phyloP scores from a whole-genome alignment of 176 grass and related monocot species.

The Oryza longistaminata region DNA sequence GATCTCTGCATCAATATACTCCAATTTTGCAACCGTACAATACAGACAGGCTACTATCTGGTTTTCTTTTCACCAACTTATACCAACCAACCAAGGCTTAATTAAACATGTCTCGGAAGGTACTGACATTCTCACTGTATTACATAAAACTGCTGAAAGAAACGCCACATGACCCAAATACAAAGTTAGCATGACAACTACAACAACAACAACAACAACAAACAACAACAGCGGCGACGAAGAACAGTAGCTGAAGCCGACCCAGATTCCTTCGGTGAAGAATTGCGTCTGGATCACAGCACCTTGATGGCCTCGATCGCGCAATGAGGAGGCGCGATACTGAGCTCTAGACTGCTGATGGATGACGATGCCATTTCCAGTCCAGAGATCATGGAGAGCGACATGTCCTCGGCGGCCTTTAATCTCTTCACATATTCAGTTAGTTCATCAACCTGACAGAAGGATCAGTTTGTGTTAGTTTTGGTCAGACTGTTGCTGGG shows the following conservation, averaged over 20 bases:
- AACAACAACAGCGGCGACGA: not conserved
- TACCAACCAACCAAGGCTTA: conserved; percentile 10
- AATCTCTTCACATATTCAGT: conserved; percentile 2
- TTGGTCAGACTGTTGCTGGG: not conserved
- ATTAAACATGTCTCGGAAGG: conserved; percentile 22
- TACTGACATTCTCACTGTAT: conserved; percentile 20
- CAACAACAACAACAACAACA: not conserved
- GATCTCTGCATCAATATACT: conserved; percentile 3
- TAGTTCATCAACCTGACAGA: conserved; percentile 10
- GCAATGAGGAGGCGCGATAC: conserved; percentile 63
- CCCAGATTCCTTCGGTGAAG: not conserved
- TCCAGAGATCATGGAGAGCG: conserved; percentile 37
- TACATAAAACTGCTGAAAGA: conserved; percentile 29
- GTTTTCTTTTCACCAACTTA: conserved; percentile 28
- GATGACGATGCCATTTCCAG: conserved; percentile 32
- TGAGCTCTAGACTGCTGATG: conserved; percentile 58
- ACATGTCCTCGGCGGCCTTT: not conserved
- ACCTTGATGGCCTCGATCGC: conserved; percentile 56
- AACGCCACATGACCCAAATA: not conserved
- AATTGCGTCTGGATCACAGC: conserved; percentile 38
- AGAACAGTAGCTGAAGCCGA: conserved; percentile 7
- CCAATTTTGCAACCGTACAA: not conserved
- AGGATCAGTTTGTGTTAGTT: not conserved
- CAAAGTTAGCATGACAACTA: conserved; percentile 28
- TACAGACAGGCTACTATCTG: not conserved